phyloP scores from a whole-genome alignment of 768 basidiomycete genomes.

The Phallus indusiatus region DNA sequence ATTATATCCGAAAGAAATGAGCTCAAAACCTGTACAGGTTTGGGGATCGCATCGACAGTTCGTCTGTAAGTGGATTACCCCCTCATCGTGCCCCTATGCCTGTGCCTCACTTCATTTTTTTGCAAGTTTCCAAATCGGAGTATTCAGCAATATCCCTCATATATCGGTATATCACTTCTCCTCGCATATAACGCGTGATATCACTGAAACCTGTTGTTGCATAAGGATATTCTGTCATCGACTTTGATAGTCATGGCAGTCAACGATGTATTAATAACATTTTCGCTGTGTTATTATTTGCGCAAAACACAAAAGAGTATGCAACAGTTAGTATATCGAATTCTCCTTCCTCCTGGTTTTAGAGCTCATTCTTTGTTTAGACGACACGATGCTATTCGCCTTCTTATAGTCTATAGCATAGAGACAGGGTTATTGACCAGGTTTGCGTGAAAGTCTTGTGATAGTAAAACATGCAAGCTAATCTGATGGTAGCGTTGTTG shows the following conservation, averaged over 20 bases:
- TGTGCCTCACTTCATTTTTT: background rate
- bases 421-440: conserved; percentile 5
- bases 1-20: background rate
- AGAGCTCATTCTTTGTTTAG: background rate
- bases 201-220: background rate
- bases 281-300: background rate
- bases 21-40: background rate
- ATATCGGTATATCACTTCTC: background rate
- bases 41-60: background rate
- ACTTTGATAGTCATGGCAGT: conserved; percentile 7
- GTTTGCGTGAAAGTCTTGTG: background rate
- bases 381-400: background rate
- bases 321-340: background rate
- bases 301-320: background rate
- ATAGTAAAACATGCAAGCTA: background rate
- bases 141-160: conserved; percentile 2
- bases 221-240: conserved; percentile 1
- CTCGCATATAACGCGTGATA: background rate
- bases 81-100: background rate
- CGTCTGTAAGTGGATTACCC: background rate
- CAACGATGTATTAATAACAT: conserved; percentile 5
- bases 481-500: background rate
- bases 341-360: background rate
- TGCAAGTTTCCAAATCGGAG: background rate
- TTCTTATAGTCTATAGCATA: conserved; percentile 5